Evolutionary conservation across 345 rosid species (phyloP), one percentile per base, ranked within the genome.

Genomic region (Gossypium turneri): DNA sequence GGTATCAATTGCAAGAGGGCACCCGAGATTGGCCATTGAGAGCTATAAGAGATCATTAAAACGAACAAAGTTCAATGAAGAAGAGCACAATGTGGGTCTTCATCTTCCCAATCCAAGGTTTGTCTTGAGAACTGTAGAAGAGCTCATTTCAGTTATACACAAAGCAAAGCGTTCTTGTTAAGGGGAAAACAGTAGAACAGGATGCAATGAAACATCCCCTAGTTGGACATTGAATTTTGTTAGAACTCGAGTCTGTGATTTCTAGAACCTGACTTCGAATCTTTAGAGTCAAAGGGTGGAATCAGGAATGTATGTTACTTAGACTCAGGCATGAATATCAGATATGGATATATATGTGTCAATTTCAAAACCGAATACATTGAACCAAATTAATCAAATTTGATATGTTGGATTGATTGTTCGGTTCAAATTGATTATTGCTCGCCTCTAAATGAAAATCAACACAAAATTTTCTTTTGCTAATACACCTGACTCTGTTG

Each of bases 1-100:
- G 94, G 86, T 80, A 34, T 81, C 89, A n/a, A 34, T 88, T 5
- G 94, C 92, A 6, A 88, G 84, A 71, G 94, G 85, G 67, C 88
- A 79, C 73, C 94, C 94, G 41, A 77, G 67, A 70, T 78, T 60
- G 8, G 90, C 94, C 19, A 67, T 73, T 13, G 85, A 82, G 63
- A 87, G 82, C 77, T 90, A 79, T 84, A 90, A 81, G 82, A 82
- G 77, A 62, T 76, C 81, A 2, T 55, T 87, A 52, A 76, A 19
- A 15, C 53, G 12, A 16, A n/a, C 27, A 9, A 88, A 81, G 9
- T 82, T 84, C 58, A 73, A 58, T 16, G 80, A 79, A 81, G 85
- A 78, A 53, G 87, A 84, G 73, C 83, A 79, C 72, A 22, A 38
- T 1, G 59, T 66, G 13, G 79, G 84, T 44, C 83, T 90, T 25